phyloP scores from a whole-genome alignment of 2,329 filamentous ascomycete species.

The Talaromyces sp. region DNA sequence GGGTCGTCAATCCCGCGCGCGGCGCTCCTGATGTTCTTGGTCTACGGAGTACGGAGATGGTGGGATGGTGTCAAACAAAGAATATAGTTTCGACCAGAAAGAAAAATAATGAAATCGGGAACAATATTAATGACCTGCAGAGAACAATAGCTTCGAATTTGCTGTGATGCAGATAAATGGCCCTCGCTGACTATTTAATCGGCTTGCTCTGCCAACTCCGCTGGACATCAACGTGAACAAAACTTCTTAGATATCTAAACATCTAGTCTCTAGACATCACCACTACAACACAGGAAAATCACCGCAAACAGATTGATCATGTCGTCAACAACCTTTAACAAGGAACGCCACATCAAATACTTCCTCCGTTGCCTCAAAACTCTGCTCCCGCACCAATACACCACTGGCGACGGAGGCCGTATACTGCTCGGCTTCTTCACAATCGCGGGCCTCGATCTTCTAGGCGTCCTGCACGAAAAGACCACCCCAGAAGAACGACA shows the following conservation, averaged over 20 bases:
- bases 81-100: not conserved
- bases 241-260: not conserved
- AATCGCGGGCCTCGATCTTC: constrained; percentile 75
- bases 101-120: not conserved
- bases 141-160: constrained; percentile 10
- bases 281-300: not conserved
- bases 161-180: not conserved
- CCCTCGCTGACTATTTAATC: not conserved
- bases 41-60: not conserved
- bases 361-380: constrained; percentile 84
- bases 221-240: not conserved
- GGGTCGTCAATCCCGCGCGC: not conserved
- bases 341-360: constrained; percentile 74
- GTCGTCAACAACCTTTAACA: constrained; percentile 34
- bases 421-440: constrained; percentile 88
- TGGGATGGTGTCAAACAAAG: not conserved
- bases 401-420: constrained; percentile 81
- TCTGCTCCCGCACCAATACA: constrained; percentile 76
- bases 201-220: not conserved
- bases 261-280: not conserved
- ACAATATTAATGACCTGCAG: not conserved
- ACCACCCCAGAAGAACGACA: constrained; percentile 51
- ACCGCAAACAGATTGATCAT: constrained; percentile 14
- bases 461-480: constrained; percentile 57
- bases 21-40: not conserved